Conservation (phyloP, 129 eudicot species). For the Tagetes patula region DNA sequence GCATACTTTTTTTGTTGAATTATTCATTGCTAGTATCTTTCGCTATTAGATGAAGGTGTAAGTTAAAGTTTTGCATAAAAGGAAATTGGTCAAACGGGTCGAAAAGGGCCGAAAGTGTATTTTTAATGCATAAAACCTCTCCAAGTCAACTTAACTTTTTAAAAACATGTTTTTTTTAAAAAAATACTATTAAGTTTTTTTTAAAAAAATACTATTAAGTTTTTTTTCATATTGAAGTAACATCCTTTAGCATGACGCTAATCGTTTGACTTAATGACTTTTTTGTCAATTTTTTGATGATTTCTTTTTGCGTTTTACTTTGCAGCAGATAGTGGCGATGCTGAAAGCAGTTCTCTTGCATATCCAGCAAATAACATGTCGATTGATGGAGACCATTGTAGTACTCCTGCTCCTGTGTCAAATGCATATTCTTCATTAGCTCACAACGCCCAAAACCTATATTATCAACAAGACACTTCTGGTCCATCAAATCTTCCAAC, state of each 20-base stretch:
- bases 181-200: background rate
- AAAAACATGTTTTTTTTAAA: background rate
- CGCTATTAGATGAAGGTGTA: background rate
- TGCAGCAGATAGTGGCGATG: slow-evolving; percentile 46
- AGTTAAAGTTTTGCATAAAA: background rate
- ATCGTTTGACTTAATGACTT: background rate
- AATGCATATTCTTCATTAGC: slow-evolving; percentile 38
- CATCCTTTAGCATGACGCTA: background rate
- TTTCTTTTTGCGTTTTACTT: background rate
- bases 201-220: too few relatives aligned
- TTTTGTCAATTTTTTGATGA: slow-evolving; percentile 1
- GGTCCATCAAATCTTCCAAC: slow-evolving; percentile 40
- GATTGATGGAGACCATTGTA: slow-evolving; percentile 37
- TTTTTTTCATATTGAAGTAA: background rate
- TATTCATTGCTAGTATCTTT: background rate
- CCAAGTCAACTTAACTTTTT: too few relatives aligned
- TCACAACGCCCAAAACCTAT: slow-evolving; percentile 34
- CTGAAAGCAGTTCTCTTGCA: slow-evolving; percentile 40
- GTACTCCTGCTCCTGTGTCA: slow-evolving; percentile 42
- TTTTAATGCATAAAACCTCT: background rate
- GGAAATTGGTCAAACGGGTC: background rate
- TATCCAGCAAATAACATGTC: slow-evolving; percentile 47
- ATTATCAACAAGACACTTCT: slow-evolving; percentile 44
- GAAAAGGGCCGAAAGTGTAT: background rate
- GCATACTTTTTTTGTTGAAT: background rate